Percentiles rank a stretch among this genome's conserved stretches.
Evolutionary conservation across 345 rosid genomes (phyloP).

Genomic region (Isatis tinctoria): DNA sequence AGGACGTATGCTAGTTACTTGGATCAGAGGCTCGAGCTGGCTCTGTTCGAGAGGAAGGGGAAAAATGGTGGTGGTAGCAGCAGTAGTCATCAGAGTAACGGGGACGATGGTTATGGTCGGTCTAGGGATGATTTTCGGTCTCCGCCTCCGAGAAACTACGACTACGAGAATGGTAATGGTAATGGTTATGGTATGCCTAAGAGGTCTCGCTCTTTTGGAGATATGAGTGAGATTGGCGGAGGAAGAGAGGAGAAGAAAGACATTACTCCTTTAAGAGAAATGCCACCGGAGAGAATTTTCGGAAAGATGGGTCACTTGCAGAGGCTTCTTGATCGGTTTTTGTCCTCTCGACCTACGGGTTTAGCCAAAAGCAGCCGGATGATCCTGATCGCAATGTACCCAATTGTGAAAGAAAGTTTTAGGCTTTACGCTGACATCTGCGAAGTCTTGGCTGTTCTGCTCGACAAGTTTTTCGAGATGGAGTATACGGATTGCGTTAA

Average conservation of each 20-base stretch:
- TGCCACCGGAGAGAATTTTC: constrained; percentile 72
- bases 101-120: constrained; percentile 33
- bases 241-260: constrained; percentile 35
- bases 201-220: constrained; percentile 66
- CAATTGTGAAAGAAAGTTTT: constrained; percentile 75
- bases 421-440: constrained; percentile 78
- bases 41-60: constrained; percentile 45
- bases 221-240: constrained; percentile 52
- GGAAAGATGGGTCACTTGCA: constrained; percentile 84
- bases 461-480: constrained; percentile 85
- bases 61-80: constrained; percentile 25
- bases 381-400: constrained; percentile 70
- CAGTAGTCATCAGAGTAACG: constrained; percentile 39
- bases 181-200: constrained; percentile 45
- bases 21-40: constrained; percentile 71
- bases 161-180: constrained; percentile 50
- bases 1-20: constrained; percentile 67
- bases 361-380: constrained; percentile 65
- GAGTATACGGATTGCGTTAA: constrained; percentile 79
- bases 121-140: constrained; percentile 58
- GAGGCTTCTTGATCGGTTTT: constrained; percentile 75
- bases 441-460: constrained; percentile 71
- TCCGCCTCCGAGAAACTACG: constrained; percentile 59
- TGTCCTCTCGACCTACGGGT: constrained; percentile 84
- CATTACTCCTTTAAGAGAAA: constrained; percentile 67